phyloP scores from a whole-genome alignment of 73 alveolate genomes.

The Paramecium sonneborni region DNA sequence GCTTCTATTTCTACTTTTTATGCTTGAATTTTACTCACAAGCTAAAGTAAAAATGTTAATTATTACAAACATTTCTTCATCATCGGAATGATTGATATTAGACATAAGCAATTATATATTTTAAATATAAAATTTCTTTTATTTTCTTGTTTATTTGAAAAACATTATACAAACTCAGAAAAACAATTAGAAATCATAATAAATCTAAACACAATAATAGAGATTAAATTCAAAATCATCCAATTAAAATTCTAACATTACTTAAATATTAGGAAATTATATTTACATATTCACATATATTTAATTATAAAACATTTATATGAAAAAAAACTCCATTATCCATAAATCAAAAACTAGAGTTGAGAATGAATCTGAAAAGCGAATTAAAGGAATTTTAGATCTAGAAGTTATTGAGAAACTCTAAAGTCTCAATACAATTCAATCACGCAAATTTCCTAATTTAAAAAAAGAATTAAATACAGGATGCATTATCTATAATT shows the following conservation, averaged over 20 bases:
- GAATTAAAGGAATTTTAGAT: not conserved
- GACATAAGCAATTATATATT: not conserved
- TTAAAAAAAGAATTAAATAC: not conserved
- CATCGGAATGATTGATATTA: slow-evolving; percentile 25
- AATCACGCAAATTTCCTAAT: not conserved
- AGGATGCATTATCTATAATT: slow-evolving; percentile 9
- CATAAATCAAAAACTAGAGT: not conserved
- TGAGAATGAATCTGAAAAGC: not conserved
- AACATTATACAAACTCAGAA: too few relatives aligned
- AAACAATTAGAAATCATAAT: too few relatives aligned
- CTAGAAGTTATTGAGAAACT: not conserved
- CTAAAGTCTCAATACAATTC: not conserved
- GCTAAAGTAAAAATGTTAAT: not conserved
- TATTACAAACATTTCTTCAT: slow-evolving; percentile 15
- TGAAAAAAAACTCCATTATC: not conserved
- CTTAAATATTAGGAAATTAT: too few relatives aligned
- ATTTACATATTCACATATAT: too few relatives aligned
- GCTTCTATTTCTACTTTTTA: slow-evolving; percentile 23
- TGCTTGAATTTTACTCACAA: slow-evolving; percentile 7
- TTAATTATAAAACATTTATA: too few relatives aligned
- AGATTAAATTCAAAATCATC: too few relatives aligned
- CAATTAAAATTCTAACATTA: too few relatives aligned
- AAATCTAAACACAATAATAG: too few relatives aligned
- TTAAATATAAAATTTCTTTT: not conserved
- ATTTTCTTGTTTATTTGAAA: not conserved